Conservation (phyloP, 2,329 filamentous ascomycete species). For the Fonsecaea monophora region DNA sequence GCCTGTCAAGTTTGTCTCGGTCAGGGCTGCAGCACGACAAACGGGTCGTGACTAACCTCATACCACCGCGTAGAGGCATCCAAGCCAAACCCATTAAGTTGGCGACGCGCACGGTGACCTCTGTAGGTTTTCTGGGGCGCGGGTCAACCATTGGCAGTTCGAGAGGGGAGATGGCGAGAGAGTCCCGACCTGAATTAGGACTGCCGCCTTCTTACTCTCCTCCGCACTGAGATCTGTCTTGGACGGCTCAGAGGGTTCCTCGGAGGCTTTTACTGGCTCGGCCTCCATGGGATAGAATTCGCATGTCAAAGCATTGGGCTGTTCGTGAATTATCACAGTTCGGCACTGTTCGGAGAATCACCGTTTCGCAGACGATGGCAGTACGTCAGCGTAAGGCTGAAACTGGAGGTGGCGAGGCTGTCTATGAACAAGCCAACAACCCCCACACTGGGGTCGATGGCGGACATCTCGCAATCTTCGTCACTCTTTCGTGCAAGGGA, state of each 20-base stretch:
- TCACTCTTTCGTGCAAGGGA: neutral
- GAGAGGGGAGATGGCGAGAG: neutral
- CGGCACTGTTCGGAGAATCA: neutral
- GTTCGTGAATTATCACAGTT: neutral
- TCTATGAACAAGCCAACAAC: neutral
- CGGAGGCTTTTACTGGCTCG: neutral
- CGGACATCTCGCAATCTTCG: neutral
- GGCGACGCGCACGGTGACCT: conserved; percentile 74
- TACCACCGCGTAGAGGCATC: conserved; percentile 75
- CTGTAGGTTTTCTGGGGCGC: conserved; percentile 70
- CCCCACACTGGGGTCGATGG: neutral
- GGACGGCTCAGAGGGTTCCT: neutral
- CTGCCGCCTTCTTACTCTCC: conserved; percentile 32
- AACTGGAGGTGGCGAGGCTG: neutral
- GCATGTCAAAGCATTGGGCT: neutral
- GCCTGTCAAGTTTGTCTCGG: conserved; percentile 59
- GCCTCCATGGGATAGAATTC: neutral
- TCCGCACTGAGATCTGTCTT: conserved; percentile 22
- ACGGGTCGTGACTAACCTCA: conserved; percentile 60
- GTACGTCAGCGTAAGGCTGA: conserved; percentile 11
- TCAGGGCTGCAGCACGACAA: neutral
- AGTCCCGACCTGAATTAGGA: conserved; percentile 27
- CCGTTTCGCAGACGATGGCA: neutral
- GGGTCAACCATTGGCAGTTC: conserved; percentile 8
- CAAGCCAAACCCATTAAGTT: conserved; percentile 72